phyloP scores from a whole-genome alignment of 345 rosid genomes.

The Ceriops zippeliana region DNA sequence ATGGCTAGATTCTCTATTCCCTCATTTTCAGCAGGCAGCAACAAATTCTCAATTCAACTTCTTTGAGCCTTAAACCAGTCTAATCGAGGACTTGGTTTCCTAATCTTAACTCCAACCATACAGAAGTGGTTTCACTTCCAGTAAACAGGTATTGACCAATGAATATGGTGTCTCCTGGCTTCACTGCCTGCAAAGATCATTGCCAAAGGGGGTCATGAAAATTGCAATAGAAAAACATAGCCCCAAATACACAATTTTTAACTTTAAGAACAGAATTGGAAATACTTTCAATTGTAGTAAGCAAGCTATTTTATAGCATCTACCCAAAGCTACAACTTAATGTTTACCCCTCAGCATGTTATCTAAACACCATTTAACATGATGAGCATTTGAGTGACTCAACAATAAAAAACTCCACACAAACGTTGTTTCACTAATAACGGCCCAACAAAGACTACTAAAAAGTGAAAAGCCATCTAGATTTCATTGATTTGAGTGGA shows the following conservation, averaged over 20 bases:
- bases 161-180: constrained; percentile 89
- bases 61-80: not conserved
- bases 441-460: not conserved
- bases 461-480: not conserved
- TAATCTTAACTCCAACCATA: constrained; percentile 81
- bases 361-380: no score
- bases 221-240: not conserved
- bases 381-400: no score
- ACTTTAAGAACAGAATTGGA: not conserved
- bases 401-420: no score
- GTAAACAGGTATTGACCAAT: constrained; percentile 90
- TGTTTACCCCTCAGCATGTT: no score
- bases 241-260: not conserved
- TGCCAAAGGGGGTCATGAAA: not conserved
- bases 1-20: not conserved
- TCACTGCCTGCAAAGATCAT: constrained; percentile 68
- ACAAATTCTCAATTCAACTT: not conserved
- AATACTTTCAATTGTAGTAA: not conserved
- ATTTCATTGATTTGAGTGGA: not conserved
- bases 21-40: not conserved
- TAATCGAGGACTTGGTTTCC: not conserved
- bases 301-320: not conserved
- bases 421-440: no score
- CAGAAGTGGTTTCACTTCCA: constrained; percentile 96
- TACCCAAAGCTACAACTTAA: not conserved